Conservation (phyloP, 2,329 filamentous ascomycete species). For the Verticillium longisporum region DNA sequence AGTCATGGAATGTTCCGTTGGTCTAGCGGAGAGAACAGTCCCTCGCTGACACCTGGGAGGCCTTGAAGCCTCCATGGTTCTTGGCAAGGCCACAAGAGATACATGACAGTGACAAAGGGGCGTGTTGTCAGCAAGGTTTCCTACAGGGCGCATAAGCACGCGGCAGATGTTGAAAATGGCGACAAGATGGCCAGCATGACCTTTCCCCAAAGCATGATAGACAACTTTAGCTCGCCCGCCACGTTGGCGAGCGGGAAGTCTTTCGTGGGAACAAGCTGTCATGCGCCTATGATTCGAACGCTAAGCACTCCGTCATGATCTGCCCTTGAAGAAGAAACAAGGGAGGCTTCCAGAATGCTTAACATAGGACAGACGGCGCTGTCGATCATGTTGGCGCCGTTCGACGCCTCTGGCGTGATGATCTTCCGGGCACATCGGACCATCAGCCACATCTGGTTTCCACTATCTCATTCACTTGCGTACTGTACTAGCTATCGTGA, state of each 20-base stretch:
- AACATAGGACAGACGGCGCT: neutral
- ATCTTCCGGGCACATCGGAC: neutral
- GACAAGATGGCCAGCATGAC: neutral
- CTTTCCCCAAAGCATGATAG: neutral
- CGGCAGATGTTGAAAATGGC: neutral
- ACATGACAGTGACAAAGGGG: no score
- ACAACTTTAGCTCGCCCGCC: neutral
- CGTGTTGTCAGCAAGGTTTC: no score
- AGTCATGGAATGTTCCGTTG: no score
- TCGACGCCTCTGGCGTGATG: neutral
- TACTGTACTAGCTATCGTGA: no score
- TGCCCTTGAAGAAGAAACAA: neutral
- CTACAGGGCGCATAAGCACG: no score
- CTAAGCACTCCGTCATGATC: neutral
- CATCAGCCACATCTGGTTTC: neutral
- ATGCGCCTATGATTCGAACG: neutral
- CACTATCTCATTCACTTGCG: no score
- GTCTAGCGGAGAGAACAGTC: no score
- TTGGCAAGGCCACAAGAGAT: no score
- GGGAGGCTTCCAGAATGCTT: neutral
- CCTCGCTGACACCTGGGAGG: no score
- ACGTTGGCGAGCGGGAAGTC: neutral
- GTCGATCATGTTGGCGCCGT: neutral
- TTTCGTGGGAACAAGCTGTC: neutral
- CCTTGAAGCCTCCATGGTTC: no score